Evolutionary conservation across 2,329 filamentous ascomycete genomes (phyloP).

Genomic region (Aspergillus aculeatus): DNA sequence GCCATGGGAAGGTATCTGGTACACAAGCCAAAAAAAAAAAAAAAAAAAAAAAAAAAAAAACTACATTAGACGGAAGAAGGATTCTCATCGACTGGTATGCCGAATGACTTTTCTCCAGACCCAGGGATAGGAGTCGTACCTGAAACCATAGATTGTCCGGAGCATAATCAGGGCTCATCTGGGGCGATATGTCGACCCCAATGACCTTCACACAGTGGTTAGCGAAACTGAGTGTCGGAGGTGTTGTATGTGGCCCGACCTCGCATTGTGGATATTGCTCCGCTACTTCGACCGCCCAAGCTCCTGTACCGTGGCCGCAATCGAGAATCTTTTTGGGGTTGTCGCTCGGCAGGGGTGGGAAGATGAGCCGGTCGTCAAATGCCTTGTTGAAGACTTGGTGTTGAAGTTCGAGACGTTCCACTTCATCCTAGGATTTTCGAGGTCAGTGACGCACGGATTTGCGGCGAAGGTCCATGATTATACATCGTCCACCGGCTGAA

Average conservation of each 20-base stretch:
- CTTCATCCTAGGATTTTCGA: slow-evolving; percentile 59
- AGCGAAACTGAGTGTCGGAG: slow-evolving; percentile 15
- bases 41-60: neutral
- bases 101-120: neutral
- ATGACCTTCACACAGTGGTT: slow-evolving; percentile 55
- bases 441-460: slow-evolving; percentile 6
- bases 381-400: slow-evolving; percentile 62
- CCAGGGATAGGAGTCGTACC: slow-evolving; percentile 34
- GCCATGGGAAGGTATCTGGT: neutral
- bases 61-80: too few species aligned
- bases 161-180: slow-evolving; percentile 63
- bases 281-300: slow-evolving; percentile 70
- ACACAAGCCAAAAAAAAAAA: neutral
- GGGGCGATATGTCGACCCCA: slow-evolving; percentile 69
- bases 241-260: slow-evolving; percentile 45
- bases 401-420: slow-evolving; percentile 62
- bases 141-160: slow-evolving; percentile 69
- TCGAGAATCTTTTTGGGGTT: slow-evolving; percentile 62
- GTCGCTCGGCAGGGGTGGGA: slow-evolving; percentile 59
- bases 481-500: slow-evolving; percentile 71
- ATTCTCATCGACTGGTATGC: neutral
- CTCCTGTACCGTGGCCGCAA: slow-evolving; percentile 69
- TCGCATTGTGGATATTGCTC: slow-evolving; percentile 63
- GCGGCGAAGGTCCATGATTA: slow-evolving; percentile 2
- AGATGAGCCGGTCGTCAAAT: slow-evolving; percentile 67